A percentile compares a stretch with the other conserved stretches of the same genome.
Conservation (phyloP, 805 yeast species). For the Blastobotrys robertii region DNA sequence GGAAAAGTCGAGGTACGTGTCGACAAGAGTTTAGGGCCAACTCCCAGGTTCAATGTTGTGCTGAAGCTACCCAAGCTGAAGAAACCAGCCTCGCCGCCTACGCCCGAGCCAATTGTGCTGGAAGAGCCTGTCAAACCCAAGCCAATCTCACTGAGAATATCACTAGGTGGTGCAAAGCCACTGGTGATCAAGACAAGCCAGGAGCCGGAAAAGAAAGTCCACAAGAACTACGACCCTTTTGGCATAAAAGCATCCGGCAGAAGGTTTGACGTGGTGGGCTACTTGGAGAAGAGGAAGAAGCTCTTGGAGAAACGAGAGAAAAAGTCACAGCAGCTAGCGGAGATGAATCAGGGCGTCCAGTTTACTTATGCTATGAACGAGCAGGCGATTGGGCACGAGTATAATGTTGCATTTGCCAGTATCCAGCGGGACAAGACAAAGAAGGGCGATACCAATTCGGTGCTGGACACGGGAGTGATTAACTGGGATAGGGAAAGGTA, state of each 20-base stretch:
- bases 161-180: conserved; percentile 3
- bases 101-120: not conserved
- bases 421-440: conserved; percentile 4
- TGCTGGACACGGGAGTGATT: conserved; percentile 9
- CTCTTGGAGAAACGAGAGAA: conserved; percentile 6
- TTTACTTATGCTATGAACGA: not conserved
- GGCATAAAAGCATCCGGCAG: conserved; percentile 6
- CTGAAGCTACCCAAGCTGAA: not conserved
- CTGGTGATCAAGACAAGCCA: not conserved
- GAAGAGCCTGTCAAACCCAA: conserved; percentile 4
- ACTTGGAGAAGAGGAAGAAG: conserved; percentile 4
- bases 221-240: conserved; percentile 8
- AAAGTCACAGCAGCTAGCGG: conserved; percentile 1
- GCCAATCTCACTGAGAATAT: conserved; percentile 6
- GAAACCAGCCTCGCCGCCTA: not conserved
- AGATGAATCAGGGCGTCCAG: not conserved
- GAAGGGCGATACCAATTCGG: conserved; percentile 2
- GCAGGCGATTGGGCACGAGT: conserved; percentile 6
- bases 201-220: conserved; percentile 6
- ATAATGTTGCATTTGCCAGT: conserved; percentile 7
- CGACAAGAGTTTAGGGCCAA: not conserved
- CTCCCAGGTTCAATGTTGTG: not conserved
- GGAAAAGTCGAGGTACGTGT: not conserved
- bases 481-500: conserved; percentile 9
- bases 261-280: conserved; percentile 9